Evolutionary conservation across 495 filamentous ascomycete genomes (phyloP), one percentile per base, ranked within the genome.

Genomic region (Articulospora tetracladia): DNA sequence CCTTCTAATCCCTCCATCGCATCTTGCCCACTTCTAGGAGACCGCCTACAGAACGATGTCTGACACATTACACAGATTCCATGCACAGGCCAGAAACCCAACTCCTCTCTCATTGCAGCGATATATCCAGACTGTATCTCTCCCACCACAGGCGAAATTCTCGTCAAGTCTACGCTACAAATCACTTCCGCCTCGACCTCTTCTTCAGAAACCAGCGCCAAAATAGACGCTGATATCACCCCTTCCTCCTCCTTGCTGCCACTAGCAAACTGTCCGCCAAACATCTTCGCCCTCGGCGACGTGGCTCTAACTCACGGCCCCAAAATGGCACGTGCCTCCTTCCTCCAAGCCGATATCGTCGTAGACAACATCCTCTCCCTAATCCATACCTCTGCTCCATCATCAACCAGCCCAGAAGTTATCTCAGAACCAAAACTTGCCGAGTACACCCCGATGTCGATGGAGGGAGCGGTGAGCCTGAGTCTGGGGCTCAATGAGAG

Each of bases 281-380:
- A 69, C 24, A 63, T 88, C 1, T 88, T 83, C 58, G 81, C 77
- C 0, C 74, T 84, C 12, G 85, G 85, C 1, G 85, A 88, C 61
- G 84, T 88, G 23, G 83, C 83, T 6, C 79, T 83, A 47, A 83
- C 82, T 0, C 77, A 78, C 17, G 77, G 78, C 1, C 55, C 78
- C 36, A 83, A 80, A 50, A 84, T 81, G 53, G 80, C 80, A 15
- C 71, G 83, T 15, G 80, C 82, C 0, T 77, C 76, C 1, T 64
- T 72, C 6, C 71, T 72, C 13, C 85, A 88, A 65, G 79, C 81
- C 4, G 73, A 67, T 3, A 68, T 82, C 3, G 82, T 80, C 0
- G 74, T 74, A 2, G 73, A 74, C 44, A 88, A 88, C 51, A 82
- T 88, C 10, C 49, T 77, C 30, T 57, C 74, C 0, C 61, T 77